Conservation (phyloP, 768 basidiomycete species). For the Lactifluus rugatus region DNA sequence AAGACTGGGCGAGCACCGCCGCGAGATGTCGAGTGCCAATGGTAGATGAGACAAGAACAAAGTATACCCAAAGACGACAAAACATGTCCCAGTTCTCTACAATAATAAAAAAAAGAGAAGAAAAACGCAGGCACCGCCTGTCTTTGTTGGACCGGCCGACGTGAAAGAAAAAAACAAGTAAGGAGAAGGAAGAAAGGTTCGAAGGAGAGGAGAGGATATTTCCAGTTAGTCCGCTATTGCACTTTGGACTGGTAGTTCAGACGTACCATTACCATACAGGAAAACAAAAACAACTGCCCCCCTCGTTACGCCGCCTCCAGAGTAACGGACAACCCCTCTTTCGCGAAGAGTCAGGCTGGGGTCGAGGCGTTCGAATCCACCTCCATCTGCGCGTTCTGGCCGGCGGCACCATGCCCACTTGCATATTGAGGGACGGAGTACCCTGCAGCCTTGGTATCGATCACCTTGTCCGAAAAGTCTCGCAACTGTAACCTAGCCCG, state of each 20-base stretch:
- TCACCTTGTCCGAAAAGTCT: slow-evolving; percentile 39
- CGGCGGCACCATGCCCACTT: not conserved
- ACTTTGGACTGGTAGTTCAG: slow-evolving; percentile 26
- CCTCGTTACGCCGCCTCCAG: no score
- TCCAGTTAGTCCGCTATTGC: not conserved
- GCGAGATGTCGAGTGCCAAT: not conserved
- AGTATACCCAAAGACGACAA: not conserved
- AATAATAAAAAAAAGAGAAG: not conserved
- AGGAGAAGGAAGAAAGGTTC: not conserved
- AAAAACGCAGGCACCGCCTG: slow-evolving; percentile 11
- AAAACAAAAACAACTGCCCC: no score
- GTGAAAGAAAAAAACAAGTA: not conserved
- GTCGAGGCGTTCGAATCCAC: slow-evolving; percentile 71
- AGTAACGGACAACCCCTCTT: no score
- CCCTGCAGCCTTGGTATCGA: slow-evolving; percentile 26
- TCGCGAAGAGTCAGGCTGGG: slow-evolving; percentile 28
- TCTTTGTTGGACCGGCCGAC: slow-evolving; percentile 12
- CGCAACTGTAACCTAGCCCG: slow-evolving; percentile 42
- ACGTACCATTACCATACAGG: no score
- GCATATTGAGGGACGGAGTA: slow-evolving; percentile 4
- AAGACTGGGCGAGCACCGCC: not conserved
- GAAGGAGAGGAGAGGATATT: not conserved
- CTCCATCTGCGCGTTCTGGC: slow-evolving; percentile 42
- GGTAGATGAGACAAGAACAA: slow-evolving; percentile 1
- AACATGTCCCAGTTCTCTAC: not conserved